Evolutionary conservation across 2,329 filamentous ascomycete species (phyloP).

Genomic region (Cladosporium sp.): DNA sequence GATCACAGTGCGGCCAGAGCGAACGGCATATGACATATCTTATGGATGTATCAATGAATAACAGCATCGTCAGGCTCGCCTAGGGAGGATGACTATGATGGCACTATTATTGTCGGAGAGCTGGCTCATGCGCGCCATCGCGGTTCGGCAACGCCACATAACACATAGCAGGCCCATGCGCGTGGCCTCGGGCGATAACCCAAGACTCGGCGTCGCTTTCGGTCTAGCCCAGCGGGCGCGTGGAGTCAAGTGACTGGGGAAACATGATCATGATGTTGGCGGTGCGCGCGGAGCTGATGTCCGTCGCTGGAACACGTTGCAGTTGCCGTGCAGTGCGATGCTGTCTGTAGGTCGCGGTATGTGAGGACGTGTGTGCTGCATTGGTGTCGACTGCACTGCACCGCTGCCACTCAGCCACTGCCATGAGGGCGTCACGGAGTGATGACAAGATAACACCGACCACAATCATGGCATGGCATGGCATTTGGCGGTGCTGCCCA

Average conservation of each 20-base stretch:
- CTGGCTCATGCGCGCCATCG: conserved; percentile 7
- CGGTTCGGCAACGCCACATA: not conserved
- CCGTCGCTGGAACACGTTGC: not conserved
- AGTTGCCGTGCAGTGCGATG: not conserved
- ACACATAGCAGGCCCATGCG: conserved; percentile 2
- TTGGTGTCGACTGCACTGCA: not conserved
- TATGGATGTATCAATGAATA: not conserved
- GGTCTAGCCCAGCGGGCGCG: not conserved
- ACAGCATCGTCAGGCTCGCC: conserved; percentile 1
- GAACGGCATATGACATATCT: too few relatives aligned
- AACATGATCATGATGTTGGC: conserved; percentile 5
- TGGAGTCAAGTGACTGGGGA: conserved; percentile 9
- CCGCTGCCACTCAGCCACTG: too few relatives aligned
- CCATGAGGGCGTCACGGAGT: too few relatives aligned
- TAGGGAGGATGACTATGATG: not conserved
- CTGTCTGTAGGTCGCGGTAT: not conserved
- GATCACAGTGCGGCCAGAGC: not conserved
- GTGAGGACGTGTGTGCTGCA: not conserved
- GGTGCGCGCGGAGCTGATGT: not conserved
- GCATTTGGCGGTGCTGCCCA: too few relatives aligned
- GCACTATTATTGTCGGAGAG: not conserved
- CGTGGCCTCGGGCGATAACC: conserved; percentile 1
- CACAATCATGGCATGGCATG: not conserved
- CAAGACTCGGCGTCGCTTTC: not conserved
- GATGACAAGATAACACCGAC: not conserved